Evolutionary conservation across 2,329 filamentous ascomycete genomes (phyloP).

Genomic region (Cephalotrichum gorgonifer): DNA sequence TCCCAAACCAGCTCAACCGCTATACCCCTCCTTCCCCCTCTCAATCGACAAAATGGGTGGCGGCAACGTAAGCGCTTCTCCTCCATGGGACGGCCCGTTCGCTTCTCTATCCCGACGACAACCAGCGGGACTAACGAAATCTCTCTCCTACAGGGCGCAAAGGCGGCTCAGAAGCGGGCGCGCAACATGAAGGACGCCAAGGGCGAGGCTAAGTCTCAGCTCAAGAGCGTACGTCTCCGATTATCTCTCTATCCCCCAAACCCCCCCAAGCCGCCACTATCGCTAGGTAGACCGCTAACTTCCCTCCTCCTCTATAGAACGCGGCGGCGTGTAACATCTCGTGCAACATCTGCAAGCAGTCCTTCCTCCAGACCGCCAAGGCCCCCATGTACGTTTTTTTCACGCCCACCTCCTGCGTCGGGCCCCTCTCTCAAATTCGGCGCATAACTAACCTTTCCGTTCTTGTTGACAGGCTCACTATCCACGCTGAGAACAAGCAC

Average conservation of each 20-base stretch:
- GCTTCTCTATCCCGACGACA: background rate
- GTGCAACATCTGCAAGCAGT: slow-evolving; percentile 66
- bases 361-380: slow-evolving; percentile 69
- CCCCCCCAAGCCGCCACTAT: background rate
- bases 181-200: slow-evolving; percentile 55
- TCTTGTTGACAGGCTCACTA: slow-evolving; percentile 39
- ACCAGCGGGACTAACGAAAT: background rate
- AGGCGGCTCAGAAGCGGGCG: slow-evolving; percentile 62
- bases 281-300: background rate
- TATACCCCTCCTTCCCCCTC: no score
- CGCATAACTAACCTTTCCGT: no score
- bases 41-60: background rate
- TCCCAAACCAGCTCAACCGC: no score
- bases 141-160: slow-evolving; percentile 44
- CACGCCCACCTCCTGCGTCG: background rate
- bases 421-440: no score
- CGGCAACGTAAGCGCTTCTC: slow-evolving; percentile 3
- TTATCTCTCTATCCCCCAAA: background rate
- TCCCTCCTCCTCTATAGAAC: slow-evolving; percentile 38
- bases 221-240: slow-evolving; percentile 55
- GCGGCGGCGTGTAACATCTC: slow-evolving; percentile 65
- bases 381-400: slow-evolving; percentile 49
- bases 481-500: slow-evolving; percentile 70
- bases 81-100: no score
- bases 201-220: slow-evolving; percentile 52